Evolutionary conservation across 495 filamentous ascomycete genomes (phyloP).

Genomic region (Cudoniella acicularis): DNA sequence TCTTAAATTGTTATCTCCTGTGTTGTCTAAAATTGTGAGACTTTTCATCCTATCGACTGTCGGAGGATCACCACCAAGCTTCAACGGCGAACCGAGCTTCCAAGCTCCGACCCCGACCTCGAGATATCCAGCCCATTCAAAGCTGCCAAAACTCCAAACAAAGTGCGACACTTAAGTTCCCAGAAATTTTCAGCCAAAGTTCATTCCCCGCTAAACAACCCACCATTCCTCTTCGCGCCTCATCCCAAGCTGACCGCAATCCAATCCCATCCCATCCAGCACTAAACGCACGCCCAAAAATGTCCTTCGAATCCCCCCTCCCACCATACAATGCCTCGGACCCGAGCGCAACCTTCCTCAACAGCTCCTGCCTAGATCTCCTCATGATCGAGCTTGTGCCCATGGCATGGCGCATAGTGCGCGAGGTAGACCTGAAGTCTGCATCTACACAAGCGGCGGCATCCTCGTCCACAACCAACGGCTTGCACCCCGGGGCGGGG

Average conservation of each 20-base stretch:
- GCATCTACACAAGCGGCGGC: slow-evolving; percentile 2
- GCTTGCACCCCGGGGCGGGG: background rate
- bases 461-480: background rate
- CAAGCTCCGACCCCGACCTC: background rate
- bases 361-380: slow-evolving; percentile 81
- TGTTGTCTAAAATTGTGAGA: too few relatives aligned
- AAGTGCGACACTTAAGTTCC: background rate
- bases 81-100: background rate
- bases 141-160: background rate
- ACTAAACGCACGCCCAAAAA: slow-evolving; percentile 29
- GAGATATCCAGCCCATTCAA: background rate
- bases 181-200: background rate
- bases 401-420: slow-evolving; percentile 77
- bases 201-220: background rate
- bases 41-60: background rate
- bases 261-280: background rate
- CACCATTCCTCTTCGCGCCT: background rate
- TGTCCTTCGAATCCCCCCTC: slow-evolving; percentile 74
- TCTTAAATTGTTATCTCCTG: background rate
- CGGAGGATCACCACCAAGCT: background rate
- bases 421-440: slow-evolving; percentile 43
- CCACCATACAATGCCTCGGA: slow-evolving; percentile 72
- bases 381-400: slow-evolving; percentile 95
- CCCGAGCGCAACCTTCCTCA: slow-evolving; percentile 71
- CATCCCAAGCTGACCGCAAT: background rate